Evolutionary conservation across 2,329 filamentous ascomycete genomes (phyloP).

Genomic region (Cladosporium velox): DNA sequence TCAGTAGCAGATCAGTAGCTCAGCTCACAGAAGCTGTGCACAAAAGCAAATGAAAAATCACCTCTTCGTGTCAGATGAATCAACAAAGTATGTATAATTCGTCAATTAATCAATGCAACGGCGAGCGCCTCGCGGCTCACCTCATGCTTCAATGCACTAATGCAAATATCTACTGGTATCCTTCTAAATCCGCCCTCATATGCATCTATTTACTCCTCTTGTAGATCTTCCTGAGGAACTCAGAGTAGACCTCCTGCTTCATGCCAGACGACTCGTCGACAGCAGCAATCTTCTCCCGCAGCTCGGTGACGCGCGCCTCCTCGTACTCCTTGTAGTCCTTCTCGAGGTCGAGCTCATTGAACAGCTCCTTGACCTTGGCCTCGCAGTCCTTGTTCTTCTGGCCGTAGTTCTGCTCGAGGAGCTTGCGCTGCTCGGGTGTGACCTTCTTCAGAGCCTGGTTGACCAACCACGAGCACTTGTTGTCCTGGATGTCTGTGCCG

Average conservation of each 20-base stretch:
- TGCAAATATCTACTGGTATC: conserved; percentile 7
- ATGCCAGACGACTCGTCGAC: conserved; percentile 86
- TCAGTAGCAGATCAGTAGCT: not conserved
- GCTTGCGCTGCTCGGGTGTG: conserved; percentile 79
- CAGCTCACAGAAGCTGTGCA: not conserved
- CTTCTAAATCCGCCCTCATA: not conserved
- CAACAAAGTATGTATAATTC: not conserved
- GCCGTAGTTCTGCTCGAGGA: conserved; percentile 92
- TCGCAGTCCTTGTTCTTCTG: conserved; percentile 84
- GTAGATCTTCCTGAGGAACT: conserved; percentile 95
- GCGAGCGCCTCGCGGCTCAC: conserved; percentile 1
- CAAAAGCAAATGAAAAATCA: not conserved
- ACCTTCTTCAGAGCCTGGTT: conserved; percentile 86
- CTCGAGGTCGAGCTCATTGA: conserved; percentile 81
- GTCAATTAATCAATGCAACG: not conserved
- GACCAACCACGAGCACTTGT: conserved; percentile 98
- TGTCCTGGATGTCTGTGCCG: conserved; percentile 97
- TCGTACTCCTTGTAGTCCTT: conserved; percentile 85
- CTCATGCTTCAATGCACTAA: conserved; percentile 4
- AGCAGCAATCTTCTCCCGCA: conserved; percentile 71
- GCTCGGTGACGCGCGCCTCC: conserved; percentile 78
- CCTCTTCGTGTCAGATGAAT: not conserved
- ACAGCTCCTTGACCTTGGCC: conserved; percentile 83
- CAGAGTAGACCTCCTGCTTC: conserved; percentile 86
- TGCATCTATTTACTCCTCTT: conserved; percentile 83